Evolutionary conservation across 192 early-diverging fungal species (phyloP), one percentile per base, ranked within the genome.

Genomic region (Spizellomyces sp.): DNA sequence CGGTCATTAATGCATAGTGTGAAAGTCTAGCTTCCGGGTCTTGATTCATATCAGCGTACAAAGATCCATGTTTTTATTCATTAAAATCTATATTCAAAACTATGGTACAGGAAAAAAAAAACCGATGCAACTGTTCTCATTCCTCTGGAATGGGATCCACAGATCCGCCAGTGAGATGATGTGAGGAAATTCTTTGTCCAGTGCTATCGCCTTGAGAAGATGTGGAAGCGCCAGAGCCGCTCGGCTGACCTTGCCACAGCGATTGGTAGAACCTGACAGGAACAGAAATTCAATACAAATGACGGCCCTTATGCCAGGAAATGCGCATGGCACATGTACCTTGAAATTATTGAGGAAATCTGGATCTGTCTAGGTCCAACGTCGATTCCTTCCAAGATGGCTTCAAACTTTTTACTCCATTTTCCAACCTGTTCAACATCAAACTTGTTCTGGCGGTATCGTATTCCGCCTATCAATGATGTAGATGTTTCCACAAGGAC

Each of bases 321-420:
- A 14, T 15, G 45, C 9, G 63, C 9, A 14, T 58, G 44, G n/a
- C n/a, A n/a, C n/a, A n/a, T 63, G 36, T 73, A 82, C 82, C 81
- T 82, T 47, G 85, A 84, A 41, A 86, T 86, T 61, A 86, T 69
- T 15, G 60, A 66, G 5, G 78, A 70, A 43, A 86, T 72, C 4
- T 72, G 19, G 21, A 86, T 54, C 48, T 84, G 70, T 41, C 83
- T 48, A 42, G 80, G 46, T 0, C 75, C 69, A 58, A 54, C 62
- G 19, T 87, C 85, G 21, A 87, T 75, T 4, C 78, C 75, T 45
- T 82, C 79, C 50, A 87, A 63, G 4, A 77, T 87, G 21, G 82
- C 73, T 19, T 58, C 62, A 43, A 71, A 80, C 62, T 87, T 87
- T 19, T 44, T 74, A 15, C 71, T 69, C 85, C 85, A 87, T 64